These are phyloP conservation scores for Sistotremastrum niveocremeum DNA, from an alignment of 768 basidiomycete species.

Conservation along the genomic window DNA sequence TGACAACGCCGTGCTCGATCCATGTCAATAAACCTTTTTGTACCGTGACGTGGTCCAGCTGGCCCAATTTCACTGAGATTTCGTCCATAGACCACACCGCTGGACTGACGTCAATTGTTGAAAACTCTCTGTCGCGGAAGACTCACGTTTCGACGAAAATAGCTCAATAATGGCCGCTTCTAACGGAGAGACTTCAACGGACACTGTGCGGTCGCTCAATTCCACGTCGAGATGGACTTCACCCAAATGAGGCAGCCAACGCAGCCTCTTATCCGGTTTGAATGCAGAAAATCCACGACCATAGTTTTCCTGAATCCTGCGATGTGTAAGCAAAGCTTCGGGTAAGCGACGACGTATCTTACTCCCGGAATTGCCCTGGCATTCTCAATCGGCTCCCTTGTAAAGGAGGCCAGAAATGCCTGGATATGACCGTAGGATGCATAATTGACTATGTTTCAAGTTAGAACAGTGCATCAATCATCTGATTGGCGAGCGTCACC, in stretches of 20 bases:
- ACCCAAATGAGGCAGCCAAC: conserved; percentile 84
- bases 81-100: conserved; percentile 63
- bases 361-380: conserved; percentile 80
- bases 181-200: conserved; percentile 67
- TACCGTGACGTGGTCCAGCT: conserved; percentile 48
- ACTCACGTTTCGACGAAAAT: conserved; percentile 56
- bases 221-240: conserved; percentile 70
- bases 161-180: conserved; percentile 87
- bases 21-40: conserved; percentile 72
- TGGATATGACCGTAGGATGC: conserved; percentile 85
- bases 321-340: not conserved
- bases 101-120: conserved; percentile 14
- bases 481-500: conserved; percentile 27
- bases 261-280: conserved; percentile 86
- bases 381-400: conserved; percentile 60
- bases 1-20: conserved; percentile 71
- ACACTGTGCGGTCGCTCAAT: conserved; percentile 65
- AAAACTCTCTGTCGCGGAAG: no score
- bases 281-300: conserved; percentile 63
- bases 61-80: conserved; percentile 47
- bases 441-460: conserved; percentile 41
- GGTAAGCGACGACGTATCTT: conserved; percentile 3
- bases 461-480: not conserved
- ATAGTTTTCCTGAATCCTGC: conserved; percentile 64
- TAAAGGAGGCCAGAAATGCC: conserved; percentile 88